Evolutionary conservation across 2,329 filamentous ascomycete species (phyloP).

Genomic region (Aspergillus calidoustus): DNA sequence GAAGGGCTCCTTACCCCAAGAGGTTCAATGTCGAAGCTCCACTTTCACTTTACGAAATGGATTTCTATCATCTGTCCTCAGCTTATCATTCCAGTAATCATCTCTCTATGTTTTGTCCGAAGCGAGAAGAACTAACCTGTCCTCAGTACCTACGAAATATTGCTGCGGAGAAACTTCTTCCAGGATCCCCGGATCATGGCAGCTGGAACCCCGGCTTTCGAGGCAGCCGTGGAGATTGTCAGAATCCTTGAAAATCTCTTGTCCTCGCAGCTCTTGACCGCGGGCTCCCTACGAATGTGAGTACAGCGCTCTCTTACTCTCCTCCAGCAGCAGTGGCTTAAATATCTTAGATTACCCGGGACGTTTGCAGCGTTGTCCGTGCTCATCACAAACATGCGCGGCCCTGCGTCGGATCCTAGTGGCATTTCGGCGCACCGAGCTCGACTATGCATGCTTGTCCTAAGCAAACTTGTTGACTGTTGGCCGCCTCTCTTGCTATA

Average conservation of each 20-base stretch:
- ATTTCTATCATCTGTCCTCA: neutral
- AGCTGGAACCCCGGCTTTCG: constrained; percentile 6
- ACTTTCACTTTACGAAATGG: constrained; percentile 2
- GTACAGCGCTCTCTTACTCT: constrained; percentile 4
- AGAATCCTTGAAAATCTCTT: constrained; percentile 16
- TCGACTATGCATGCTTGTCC: constrained; percentile 17
- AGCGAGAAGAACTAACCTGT: neutral
- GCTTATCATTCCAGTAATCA: neutral
- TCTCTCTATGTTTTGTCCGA: neutral
- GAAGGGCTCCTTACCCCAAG: neutral
- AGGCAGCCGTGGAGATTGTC: constrained; percentile 14
- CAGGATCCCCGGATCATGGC: constrained; percentile 2
- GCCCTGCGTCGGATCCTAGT: neutral
- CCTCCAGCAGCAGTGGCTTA: neutral
- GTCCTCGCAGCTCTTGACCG: constrained; percentile 4
- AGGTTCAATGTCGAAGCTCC: neutral
- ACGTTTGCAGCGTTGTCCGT: neutral
- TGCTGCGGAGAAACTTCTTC: constrained; percentile 9
- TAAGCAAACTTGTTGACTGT: constrained; percentile 9
- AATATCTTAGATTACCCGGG: neutral
- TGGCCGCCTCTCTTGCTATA: constrained; percentile 12
- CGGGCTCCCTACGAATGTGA: neutral
- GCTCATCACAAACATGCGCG: neutral
- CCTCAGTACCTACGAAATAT: neutral
- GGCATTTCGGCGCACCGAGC: constrained; percentile 16